A percentile compares a stretch with the other conserved stretches of the same genome.
phyloP scores from a whole-genome alignment of 1,139 yeast genomes.

The Debaryomyces nepalensis region DNA sequence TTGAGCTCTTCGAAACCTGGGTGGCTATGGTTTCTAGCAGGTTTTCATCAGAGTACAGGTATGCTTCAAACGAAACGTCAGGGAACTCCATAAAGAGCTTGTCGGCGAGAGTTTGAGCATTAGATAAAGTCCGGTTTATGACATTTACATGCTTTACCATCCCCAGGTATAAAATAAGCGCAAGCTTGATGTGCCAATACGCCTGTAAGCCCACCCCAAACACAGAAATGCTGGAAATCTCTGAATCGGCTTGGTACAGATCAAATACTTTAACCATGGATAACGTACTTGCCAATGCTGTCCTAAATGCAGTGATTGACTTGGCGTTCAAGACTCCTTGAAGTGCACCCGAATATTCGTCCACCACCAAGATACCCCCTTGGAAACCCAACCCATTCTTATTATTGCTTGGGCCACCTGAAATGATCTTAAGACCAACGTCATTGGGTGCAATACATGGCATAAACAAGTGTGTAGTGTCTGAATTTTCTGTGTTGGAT shows the following conservation, averaged over 20 bases:
- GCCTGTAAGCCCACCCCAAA: constrained; percentile 75
- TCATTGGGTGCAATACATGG: constrained; percentile 59
- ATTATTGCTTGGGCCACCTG: constrained; percentile 50
- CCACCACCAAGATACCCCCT: constrained; percentile 56
- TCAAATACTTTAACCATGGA: constrained; percentile 47
- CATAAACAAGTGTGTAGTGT: constrained; percentile 63
- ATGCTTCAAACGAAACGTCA: constrained; percentile 25
- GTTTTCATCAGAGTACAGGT: constrained; percentile 24
- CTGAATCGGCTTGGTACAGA: constrained; percentile 16
- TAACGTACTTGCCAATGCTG: constrained; percentile 62
- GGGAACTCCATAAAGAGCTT: constrained; percentile 32
- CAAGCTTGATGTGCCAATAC: constrained; percentile 62
- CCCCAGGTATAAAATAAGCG: constrained; percentile 44
- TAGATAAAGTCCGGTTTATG: constrained; percentile 49
- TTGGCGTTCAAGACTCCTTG: constrained; percentile 61
- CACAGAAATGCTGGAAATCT: constrained; percentile 38
- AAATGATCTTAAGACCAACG: constrained; percentile 50
- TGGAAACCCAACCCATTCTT: constrained; percentile 50
- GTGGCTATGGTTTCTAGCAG: constrained; percentile 20
- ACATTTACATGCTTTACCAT: constrained; percentile 45
- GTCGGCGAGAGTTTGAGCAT: constrained; percentile 39
- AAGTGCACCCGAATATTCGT: constrained; percentile 54
- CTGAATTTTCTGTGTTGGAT: constrained; percentile 32
- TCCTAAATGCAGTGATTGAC: constrained; percentile 67
- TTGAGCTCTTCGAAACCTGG: constrained; percentile 35